phyloP scores from a whole-genome alignment of 768 basidiomycete genomes.

The Panus rudis region DNA sequence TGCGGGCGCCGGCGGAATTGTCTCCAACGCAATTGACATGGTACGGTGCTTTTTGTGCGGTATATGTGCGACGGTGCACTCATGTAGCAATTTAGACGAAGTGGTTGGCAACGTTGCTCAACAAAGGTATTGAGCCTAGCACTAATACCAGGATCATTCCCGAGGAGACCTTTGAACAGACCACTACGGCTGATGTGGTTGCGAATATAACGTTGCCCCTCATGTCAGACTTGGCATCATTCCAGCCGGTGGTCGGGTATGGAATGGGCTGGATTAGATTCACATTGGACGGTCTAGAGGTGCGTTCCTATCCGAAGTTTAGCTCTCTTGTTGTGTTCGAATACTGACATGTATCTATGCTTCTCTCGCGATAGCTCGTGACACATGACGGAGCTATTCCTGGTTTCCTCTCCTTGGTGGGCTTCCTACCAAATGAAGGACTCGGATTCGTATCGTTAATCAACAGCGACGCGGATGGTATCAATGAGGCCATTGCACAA shows the following conservation, averaged over 20 bases:
- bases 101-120: background rate
- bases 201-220: too few species aligned
- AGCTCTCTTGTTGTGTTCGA: background rate
- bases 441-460: conserved; percentile 8
- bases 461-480: conserved; percentile 3
- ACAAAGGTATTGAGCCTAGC: background rate
- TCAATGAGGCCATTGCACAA: conserved; percentile 1
- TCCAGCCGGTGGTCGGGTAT: conserved; percentile 1
- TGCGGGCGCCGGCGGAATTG: background rate
- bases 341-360: background rate
- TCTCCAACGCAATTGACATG: background rate
- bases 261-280: conserved; percentile 7
- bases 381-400: conserved; percentile 9
- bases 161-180: background rate
- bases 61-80: background rate
- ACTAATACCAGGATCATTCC: background rate
- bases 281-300: conserved; percentile 9
- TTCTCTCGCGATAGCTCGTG: background rate
- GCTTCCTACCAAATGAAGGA: conserved; percentile 7
- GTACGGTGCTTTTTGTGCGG: background rate
- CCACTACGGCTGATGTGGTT: background rate
- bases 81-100: background rate
- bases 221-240: background rate
- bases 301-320: background rate
- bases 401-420: conserved; percentile 6